Evolutionary conservation across 176 grass and related monocot genomes (phyloP), one percentile per base, ranked within the genome.

Genomic region (Rhynchospora tenuis): DNA sequence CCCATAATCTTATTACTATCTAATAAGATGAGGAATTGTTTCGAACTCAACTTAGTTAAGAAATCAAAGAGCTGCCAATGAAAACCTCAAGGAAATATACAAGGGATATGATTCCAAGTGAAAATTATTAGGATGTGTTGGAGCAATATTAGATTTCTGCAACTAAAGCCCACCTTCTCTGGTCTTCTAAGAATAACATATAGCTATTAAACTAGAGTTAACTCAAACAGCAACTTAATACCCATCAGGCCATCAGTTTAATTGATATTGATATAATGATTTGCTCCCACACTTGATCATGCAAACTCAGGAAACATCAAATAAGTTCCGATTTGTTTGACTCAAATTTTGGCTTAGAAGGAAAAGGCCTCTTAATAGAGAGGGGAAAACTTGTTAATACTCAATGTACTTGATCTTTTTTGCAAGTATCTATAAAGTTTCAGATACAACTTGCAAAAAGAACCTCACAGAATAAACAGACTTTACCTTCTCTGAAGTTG

Each of bases 401-500:
- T 59, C n/a, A 1, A 20, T 59, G 14, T 59, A 14, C 62, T 63
- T 63, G n/a, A n/a, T n/a, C n/a, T n/a, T 14, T 64, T 64, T 64
- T 64, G 62, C 11, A 23, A 23, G n/a, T 22, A 61, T 61, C 1
- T 38, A 38, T 38, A 38, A 38, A 38, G 1, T 31, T 12, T 16
- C 12, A 11, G 22, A 23, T 11, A 62, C 22, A 17, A 67, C 1
- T 24, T 14, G 51, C 38, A 26, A 47, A 61, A 82, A 9, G 3
- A 1, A 45, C 6, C 54, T 28, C 5, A 3, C 15, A 19, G 46
- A 1, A 20, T 15, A 46, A 80, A 10, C 28, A 5, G 57, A 47
- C 0, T 12, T 79, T 93, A 97, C 94, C 94, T 90, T 97, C 91
- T 82, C 93, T 86, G 87, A 97, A 97, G 89, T 91, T 91, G 80